Conservation (phyloP, 2,329 filamentous ascomycete species). For the Aspergillus fumigatiaffinis region DNA sequence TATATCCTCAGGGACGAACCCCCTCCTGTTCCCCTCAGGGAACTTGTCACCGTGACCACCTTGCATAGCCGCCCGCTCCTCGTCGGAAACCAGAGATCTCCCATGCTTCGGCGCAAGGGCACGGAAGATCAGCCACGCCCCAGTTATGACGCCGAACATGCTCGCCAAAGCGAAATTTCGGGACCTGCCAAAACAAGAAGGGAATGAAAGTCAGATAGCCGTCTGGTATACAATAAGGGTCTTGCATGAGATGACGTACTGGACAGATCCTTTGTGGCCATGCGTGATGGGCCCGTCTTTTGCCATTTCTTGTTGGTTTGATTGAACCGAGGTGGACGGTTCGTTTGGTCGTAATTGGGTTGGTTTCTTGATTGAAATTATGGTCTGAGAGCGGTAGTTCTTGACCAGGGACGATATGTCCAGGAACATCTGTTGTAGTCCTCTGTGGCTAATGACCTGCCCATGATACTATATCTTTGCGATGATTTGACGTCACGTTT, state of each 20-base stretch:
- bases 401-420: background rate
- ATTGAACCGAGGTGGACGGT: background rate
- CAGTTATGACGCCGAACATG: constrained; percentile 17
- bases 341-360: background rate
- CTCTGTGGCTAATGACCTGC: constrained; percentile 4
- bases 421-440: background rate
- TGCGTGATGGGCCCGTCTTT: background rate
- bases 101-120: constrained; percentile 13
- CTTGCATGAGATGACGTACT: background rate
- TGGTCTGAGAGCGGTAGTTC: background rate
- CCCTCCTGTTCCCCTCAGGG: constrained; percentile 9
- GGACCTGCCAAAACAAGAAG: constrained; percentile 8
- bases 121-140: constrained; percentile 17
- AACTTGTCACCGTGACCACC: constrained; percentile 10
- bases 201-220: background rate
- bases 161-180: constrained; percentile 20
- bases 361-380: background rate
- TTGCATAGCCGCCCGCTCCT: constrained; percentile 15
- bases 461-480: background rate
- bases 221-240: background rate
- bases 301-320: background rate
- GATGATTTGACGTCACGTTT: background rate
- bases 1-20: constrained; percentile 2
- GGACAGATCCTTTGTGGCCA: background rate
- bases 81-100: constrained; percentile 7